Conservation (phyloP, 345 rosid species). For the Gossypium sturtianum region DNA sequence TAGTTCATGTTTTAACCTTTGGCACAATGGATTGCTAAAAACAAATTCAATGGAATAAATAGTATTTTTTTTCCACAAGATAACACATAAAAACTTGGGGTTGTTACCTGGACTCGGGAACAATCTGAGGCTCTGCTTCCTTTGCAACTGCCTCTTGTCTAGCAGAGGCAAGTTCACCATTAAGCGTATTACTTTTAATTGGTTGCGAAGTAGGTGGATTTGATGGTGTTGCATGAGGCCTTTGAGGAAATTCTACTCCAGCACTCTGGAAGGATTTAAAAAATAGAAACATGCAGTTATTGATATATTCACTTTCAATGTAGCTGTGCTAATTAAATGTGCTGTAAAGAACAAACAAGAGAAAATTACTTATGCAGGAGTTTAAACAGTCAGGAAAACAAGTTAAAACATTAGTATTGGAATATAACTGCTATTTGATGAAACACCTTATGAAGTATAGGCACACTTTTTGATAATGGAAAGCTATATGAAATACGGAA, state of each 20-base stretch:
- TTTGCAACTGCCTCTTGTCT: constrained; percentile 39
- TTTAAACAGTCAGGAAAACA: not conserved
- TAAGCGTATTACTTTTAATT: constrained; percentile 38
- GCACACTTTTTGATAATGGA: not conserved
- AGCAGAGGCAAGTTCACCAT: constrained; percentile 54
- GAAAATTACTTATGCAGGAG: not conserved
- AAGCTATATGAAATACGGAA: not conserved
- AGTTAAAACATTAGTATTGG: not conserved
- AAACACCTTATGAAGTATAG: not conserved
- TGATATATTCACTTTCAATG: not conserved
- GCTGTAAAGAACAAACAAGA: not conserved
- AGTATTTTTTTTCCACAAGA: not conserved
- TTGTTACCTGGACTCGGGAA: constrained; percentile 70
- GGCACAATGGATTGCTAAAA: not conserved
- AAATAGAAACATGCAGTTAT: not conserved
- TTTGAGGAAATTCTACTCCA: constrained; percentile 82
- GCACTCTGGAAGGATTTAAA: constrained; percentile 44
- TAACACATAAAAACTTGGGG: not conserved
- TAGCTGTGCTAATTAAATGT: not conserved
- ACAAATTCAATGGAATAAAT: not conserved
- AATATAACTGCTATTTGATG: not conserved
- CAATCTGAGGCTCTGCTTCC: constrained; percentile 38
- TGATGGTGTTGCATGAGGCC: constrained; percentile 32
- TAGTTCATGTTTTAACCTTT: constrained; percentile 5
- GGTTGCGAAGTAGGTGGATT: constrained; percentile 34